Conservation (phyloP, 2,329 filamentous ascomycete species). For the Cladosporium phlei region DNA sequence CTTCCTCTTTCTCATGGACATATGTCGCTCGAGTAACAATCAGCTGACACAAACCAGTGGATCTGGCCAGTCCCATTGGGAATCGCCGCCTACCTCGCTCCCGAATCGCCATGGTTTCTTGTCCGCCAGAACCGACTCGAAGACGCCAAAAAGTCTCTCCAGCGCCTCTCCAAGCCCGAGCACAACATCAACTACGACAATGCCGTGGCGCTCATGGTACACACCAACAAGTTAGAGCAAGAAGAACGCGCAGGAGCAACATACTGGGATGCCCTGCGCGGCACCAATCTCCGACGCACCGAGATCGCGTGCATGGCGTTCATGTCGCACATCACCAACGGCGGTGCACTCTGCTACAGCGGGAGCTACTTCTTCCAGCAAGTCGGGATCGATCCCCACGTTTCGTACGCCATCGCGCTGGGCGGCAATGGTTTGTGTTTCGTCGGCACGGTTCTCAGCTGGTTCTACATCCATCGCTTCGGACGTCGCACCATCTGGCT, state of each 20-base stretch:
- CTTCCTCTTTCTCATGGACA: too few species aligned
- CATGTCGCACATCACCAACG: slow-evolving; percentile 33
- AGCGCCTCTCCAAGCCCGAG: slow-evolving; percentile 18
- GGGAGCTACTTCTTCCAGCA: slow-evolving; percentile 37
- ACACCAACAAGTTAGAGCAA: slow-evolving; percentile 35
- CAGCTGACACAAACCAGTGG: slow-evolving; percentile 32
- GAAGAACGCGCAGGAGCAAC: slow-evolving; percentile 25
- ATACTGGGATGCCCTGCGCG: slow-evolving; percentile 36
- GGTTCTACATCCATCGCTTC: slow-evolving; percentile 29
- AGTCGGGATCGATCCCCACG: slow-evolving; percentile 31
- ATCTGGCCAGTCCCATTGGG: slow-evolving; percentile 35
- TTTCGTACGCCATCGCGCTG: slow-evolving; percentile 35
- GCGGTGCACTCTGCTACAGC: slow-evolving; percentile 31
- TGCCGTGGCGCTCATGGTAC: slow-evolving; percentile 35
- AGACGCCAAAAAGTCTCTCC: slow-evolving; percentile 16
- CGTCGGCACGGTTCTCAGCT: slow-evolving; percentile 20
- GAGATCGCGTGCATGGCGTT: slow-evolving; percentile 38
- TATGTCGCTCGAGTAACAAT: too few species aligned
- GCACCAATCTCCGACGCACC: slow-evolving; percentile 42
- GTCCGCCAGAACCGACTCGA: slow-evolving; percentile 19
- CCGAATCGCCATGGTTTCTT: slow-evolving; percentile 23
- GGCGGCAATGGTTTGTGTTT: slow-evolving; percentile 22
- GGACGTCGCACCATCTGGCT: slow-evolving; percentile 38
- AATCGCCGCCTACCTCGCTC: slow-evolving; percentile 20
- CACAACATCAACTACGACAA: slow-evolving; percentile 27